Evolutionary conservation across 108 stramenopile genomes (phyloP).

Genomic region (Discostella pseudostelligera): DNA sequence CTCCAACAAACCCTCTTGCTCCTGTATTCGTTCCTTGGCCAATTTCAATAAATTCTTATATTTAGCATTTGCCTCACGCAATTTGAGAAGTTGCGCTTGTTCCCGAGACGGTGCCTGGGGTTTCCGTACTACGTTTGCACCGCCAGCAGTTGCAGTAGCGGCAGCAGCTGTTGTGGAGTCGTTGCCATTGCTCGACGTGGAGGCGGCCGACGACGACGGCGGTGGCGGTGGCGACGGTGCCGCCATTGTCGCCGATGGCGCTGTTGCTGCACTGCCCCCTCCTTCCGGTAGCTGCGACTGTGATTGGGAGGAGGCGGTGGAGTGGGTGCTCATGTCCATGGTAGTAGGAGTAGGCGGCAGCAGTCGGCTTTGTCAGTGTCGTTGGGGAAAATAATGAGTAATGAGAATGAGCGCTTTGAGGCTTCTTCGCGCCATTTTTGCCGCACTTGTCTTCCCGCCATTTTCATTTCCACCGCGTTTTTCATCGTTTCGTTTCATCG

Average conservation of each 20-base stretch:
- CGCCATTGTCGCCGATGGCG: neutral
- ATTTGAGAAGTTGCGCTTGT: slow-evolving; percentile 60
- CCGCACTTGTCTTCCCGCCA: too few relatives aligned
- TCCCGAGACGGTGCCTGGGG: slow-evolving; percentile 14
- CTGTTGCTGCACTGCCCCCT: neutral
- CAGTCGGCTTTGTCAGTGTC: too few relatives aligned
- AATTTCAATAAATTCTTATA: slow-evolving; percentile 86
- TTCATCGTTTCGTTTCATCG: too few relatives aligned
- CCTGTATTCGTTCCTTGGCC: slow-evolving; percentile 86
- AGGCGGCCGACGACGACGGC: neutral
- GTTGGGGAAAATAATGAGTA: too few relatives aligned
- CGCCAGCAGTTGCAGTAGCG: neutral
- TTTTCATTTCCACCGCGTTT: too few relatives aligned
- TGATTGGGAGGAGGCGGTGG: slow-evolving; percentile 10
- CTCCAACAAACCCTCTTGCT: slow-evolving; percentile 78
- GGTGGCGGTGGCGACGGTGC: neutral
- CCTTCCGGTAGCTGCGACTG: neutral
- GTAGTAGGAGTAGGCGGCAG: too few relatives aligned
- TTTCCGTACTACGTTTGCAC: neutral
- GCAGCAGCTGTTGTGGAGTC: neutral
- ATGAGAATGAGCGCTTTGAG: too few relatives aligned
- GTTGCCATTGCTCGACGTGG: neutral
- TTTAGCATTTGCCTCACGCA: slow-evolving; percentile 83
- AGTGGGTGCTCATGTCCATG: slow-evolving; percentile 28
- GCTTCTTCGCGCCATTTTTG: too few relatives aligned